Conservation (phyloP, 352 stramenopile species). For the Phytophthora europaea region DNA sequence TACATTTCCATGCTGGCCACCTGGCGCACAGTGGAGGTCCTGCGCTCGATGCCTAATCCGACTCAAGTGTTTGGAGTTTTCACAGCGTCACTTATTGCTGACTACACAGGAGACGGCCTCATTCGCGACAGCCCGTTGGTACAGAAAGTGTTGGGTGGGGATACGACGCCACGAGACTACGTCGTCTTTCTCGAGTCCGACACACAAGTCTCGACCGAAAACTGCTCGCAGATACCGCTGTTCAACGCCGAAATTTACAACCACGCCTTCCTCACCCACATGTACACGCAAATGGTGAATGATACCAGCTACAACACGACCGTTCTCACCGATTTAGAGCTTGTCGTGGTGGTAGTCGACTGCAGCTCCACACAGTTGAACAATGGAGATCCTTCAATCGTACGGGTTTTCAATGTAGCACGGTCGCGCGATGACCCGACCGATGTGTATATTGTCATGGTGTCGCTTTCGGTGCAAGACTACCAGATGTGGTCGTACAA, state of each 20-base stretch:
- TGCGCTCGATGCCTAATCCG: conserved; percentile 28
- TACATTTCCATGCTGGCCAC: conserved; percentile 38
- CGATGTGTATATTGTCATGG: conserved; percentile 26
- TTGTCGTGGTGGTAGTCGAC: conserved; percentile 52
- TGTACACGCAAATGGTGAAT: conserved; percentile 34
- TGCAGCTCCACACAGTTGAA: conserved; percentile 39
- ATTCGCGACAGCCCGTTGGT: conserved; percentile 34
- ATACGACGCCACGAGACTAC: conserved; percentile 39
- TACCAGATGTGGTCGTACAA: conserved; percentile 35
- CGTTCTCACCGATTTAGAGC: conserved; percentile 37
- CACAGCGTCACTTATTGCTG: conserved; percentile 21
- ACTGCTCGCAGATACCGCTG: conserved; percentile 14
- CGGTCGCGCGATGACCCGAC: conserved; percentile 10
- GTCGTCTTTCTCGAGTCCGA: conserved; percentile 21
- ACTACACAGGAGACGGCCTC: conserved; percentile 40
- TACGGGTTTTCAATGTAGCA: conserved; percentile 38
- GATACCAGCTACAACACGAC: conserved; percentile 51
- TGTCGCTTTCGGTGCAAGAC: conserved; percentile 41
- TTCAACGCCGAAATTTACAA: conserved; percentile 37
- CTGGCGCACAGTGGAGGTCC: conserved; percentile 24
- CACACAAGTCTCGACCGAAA: conserved; percentile 10
- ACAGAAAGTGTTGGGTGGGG: conserved; percentile 16
- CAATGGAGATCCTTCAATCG: conserved; percentile 5
- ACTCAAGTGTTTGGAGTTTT: conserved; percentile 21
- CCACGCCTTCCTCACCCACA: conserved; percentile 38